These are phyloP conservation scores for Phytophthora niederhauseri DNA, from an alignment of 352 stramenopile species.

Conservation along the genomic window DNA sequence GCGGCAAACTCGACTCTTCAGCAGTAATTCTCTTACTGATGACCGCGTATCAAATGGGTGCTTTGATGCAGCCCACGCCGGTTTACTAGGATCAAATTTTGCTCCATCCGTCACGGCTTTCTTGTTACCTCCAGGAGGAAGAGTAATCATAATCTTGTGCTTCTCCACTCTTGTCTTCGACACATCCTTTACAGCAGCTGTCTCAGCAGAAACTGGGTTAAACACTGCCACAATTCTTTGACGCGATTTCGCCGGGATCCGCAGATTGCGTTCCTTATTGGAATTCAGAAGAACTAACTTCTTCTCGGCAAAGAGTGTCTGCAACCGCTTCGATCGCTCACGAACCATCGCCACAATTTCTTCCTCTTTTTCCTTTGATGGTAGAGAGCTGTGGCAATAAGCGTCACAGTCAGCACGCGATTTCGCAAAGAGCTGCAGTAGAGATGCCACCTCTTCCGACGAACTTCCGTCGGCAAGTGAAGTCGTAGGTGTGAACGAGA, in stretches of 20 bases:
- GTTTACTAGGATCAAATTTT: conserved; percentile 64
- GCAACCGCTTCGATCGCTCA: conserved; percentile 70
- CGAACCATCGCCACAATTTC: conserved; percentile 84
- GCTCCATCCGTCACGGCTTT: conserved; percentile 68
- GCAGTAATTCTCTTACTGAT: conserved; percentile 83
- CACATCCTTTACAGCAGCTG: conserved; percentile 40
- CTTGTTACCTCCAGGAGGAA: conserved; percentile 86
- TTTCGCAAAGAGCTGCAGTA: conserved; percentile 73
- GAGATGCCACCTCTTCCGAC: conserved; percentile 54
- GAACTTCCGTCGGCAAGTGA: conserved; percentile 22
- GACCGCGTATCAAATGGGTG: conserved; percentile 82
- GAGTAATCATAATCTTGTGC: conserved; percentile 88
- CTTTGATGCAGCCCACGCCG: conserved; percentile 70
- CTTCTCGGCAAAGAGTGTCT: conserved; percentile 70
- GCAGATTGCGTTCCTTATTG: conserved; percentile 80
- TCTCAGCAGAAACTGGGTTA: conserved; percentile 52
- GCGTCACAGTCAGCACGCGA: conserved; percentile 73
- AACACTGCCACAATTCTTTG: conserved; percentile 86
- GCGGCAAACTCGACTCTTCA: conserved; percentile 85
- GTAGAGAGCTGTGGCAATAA: conserved; percentile 69
- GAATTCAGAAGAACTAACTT: conserved; percentile 66
- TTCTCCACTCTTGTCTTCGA: conserved; percentile 83
- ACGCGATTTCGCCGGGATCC: conserved; percentile 76
- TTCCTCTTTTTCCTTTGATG: conserved; percentile 72
- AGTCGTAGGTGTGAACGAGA: conserved; percentile 3